Evolutionary conservation across 2,329 filamentous ascomycete genomes (phyloP).

Genomic region (Biscogniauxia marginata): DNA sequence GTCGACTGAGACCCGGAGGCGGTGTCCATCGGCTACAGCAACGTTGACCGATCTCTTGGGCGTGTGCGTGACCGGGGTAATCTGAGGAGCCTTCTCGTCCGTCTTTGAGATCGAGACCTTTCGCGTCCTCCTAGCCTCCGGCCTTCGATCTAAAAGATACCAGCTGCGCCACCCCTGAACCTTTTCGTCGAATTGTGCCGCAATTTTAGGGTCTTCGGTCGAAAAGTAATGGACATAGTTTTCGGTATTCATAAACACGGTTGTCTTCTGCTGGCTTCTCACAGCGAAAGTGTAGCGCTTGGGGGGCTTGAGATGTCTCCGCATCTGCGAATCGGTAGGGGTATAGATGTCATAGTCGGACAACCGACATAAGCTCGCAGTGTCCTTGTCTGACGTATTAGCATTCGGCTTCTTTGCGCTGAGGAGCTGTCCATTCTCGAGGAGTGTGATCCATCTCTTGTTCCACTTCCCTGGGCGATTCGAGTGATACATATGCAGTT

Average conservation of each 20-base stretch:
- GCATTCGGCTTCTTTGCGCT: slow-evolving; percentile 69
- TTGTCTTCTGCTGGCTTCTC: slow-evolving; percentile 87
- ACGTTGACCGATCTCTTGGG: slow-evolving; percentile 33
- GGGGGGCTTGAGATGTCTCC: slow-evolving; percentile 74
- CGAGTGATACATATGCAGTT: slow-evolving; percentile 75
- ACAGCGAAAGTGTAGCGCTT: slow-evolving; percentile 84
- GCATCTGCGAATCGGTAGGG: slow-evolving; percentile 65
- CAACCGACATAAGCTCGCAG: slow-evolving; percentile 73
- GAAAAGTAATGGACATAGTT: slow-evolving; percentile 94
- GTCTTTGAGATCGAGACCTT: slow-evolving; percentile 28
- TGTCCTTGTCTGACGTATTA: slow-evolving; percentile 62
- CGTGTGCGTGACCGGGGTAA: slow-evolving; percentile 25
- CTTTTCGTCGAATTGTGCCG: slow-evolving; percentile 66
- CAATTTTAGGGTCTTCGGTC: slow-evolving; percentile 67
- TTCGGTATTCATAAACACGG: slow-evolving; percentile 75
- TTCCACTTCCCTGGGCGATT: slow-evolving; percentile 83
- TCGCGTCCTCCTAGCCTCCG: slow-evolving; percentile 32
- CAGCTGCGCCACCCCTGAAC: slow-evolving; percentile 87
- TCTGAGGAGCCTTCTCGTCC: slow-evolving; percentile 31
- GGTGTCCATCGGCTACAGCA: slow-evolving; percentile 34
- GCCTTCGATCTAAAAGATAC: slow-evolving; percentile 76
- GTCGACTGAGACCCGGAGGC: slow-evolving; percentile 42
- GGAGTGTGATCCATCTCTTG: slow-evolving; percentile 76
- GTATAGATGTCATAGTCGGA: slow-evolving; percentile 92
- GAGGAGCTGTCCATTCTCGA: slow-evolving; percentile 69